These are phyloP conservation scores for Abortiporus biennis DNA, from an alignment of 1,284 basidiomycete genomes.

Conservation along the genomic window DNA sequence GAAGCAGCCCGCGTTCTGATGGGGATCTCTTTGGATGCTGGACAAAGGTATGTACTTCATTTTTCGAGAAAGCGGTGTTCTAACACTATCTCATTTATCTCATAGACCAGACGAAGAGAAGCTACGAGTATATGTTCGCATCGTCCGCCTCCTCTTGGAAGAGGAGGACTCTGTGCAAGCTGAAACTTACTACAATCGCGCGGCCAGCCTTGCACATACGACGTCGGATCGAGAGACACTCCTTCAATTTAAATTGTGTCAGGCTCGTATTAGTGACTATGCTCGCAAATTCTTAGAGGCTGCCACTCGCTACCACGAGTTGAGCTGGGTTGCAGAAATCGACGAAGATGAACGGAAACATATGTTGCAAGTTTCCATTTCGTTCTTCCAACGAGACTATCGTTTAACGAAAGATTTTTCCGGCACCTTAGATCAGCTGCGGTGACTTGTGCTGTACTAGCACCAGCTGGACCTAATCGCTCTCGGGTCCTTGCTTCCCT, in stretches of 20 bases:
- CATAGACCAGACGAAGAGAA: conserved; percentile 77
- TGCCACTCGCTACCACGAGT: conserved; percentile 90
- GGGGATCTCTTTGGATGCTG: conserved; percentile 87
- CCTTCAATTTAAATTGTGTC: conserved; percentile 81
- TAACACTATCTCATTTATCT: background rate
- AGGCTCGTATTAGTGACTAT: conserved; percentile 92
- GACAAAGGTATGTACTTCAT: conserved; percentile 62
- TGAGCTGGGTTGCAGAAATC: conserved; percentile 83
- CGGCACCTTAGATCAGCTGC: conserved; percentile 71
- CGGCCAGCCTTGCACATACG: conserved; percentile 83
- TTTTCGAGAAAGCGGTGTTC: background rate
- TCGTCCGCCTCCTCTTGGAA: conserved; percentile 92
- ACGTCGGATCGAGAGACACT: conserved; percentile 72
- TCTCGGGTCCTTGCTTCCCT: conserved; percentile 88
- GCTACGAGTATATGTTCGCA: conserved; percentile 87
- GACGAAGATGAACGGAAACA: conserved; percentile 86
- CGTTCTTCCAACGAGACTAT: conserved; percentile 1
- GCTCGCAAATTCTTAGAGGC: conserved; percentile 91
- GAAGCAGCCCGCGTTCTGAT: conserved; percentile 89
- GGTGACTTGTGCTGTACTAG: conserved; percentile 94
- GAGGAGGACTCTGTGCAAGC: conserved; percentile 93
- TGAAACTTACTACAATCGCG: conserved; percentile 94
- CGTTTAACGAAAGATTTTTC: background rate
- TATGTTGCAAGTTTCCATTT: conserved; percentile 63
- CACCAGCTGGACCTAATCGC: conserved; percentile 93